Conservation (phyloP, 768 basidiomycete species). For the Rhodotorula toruloides region DNA sequence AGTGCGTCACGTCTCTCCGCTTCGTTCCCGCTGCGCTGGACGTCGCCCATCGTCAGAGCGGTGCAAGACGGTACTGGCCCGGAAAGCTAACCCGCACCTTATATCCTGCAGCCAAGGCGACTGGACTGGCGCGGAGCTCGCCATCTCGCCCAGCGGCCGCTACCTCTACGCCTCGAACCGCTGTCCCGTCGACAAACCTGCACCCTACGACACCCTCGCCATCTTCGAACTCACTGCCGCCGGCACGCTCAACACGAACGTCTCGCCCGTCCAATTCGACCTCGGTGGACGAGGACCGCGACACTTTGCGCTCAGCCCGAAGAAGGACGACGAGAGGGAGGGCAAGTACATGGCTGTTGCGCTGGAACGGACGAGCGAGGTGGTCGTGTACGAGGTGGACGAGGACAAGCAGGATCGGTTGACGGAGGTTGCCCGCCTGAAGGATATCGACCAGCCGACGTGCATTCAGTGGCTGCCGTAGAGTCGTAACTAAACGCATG, state of each 20-base stretch:
- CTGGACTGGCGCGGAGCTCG: slow-evolving; percentile 35
- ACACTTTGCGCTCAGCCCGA: slow-evolving; percentile 14
- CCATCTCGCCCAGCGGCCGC: neutral
- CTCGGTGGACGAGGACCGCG: slow-evolving; percentile 24
- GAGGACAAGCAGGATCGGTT: slow-evolving; percentile 7
- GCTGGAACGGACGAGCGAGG: slow-evolving; percentile 35
- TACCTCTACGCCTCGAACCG: slow-evolving; percentile 34
- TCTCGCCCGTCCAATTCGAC: neutral
- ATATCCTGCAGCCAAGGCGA: neutral
- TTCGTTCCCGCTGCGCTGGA: no score
- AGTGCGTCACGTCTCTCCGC: no score
- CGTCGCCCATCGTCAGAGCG: no score
- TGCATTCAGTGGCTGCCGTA: slow-evolving; percentile 6
- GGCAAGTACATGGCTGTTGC: slow-evolving; percentile 23
- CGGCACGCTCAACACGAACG: neutral
- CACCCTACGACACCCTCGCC: slow-evolving; percentile 23
- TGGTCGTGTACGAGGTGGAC: slow-evolving; percentile 7
- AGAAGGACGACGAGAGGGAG: neutral
- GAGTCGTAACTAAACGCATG: neutral
- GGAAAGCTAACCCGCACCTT: neutral
- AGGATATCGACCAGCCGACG: slow-evolving; percentile 24
- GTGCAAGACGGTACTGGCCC: no score
- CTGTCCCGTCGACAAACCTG: slow-evolving; percentile 21
- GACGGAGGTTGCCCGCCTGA: slow-evolving; percentile 17
- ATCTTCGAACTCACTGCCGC: slow-evolving; percentile 16